Conservation (phyloP, 768 basidiomycete species). For the Bullera alba region DNA sequence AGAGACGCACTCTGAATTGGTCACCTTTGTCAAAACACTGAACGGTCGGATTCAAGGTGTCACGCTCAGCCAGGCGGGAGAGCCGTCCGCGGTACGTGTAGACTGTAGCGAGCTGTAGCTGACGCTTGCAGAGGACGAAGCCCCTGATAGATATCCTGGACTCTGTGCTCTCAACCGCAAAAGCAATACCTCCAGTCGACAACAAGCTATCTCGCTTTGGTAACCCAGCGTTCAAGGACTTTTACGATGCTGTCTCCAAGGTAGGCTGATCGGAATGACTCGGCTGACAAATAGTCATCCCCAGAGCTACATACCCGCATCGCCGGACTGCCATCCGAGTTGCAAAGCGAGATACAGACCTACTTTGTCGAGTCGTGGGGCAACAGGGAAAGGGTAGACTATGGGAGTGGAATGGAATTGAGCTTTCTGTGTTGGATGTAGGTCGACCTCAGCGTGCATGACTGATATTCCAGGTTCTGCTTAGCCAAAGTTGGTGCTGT, state of each 20-base stretch:
- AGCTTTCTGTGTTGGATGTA: slow-evolving; percentile 97
- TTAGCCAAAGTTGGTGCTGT: slow-evolving; percentile 65
- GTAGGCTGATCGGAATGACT: slow-evolving; percentile 46
- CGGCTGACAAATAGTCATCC: slow-evolving; percentile 50
- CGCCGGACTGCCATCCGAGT: slow-evolving; percentile 55
- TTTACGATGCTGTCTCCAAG: slow-evolving; percentile 73
- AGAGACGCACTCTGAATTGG: slow-evolving; percentile 59
- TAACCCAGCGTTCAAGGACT: slow-evolving; percentile 89
- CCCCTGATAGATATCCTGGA: slow-evolving; percentile 62
- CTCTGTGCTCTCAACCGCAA: slow-evolving; percentile 59
- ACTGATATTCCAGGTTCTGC: slow-evolving; percentile 58
- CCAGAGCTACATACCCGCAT: slow-evolving; percentile 56
- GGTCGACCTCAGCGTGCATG: slow-evolving; percentile 36
- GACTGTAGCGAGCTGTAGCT: not conserved
- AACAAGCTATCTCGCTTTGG: slow-evolving; percentile 89
- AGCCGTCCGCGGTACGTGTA: slow-evolving; percentile 57
- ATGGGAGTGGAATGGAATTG: slow-evolving; percentile 99
- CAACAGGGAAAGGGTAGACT: slow-evolving; percentile 83
- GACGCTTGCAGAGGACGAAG: slow-evolving; percentile 50
- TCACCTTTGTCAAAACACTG: slow-evolving; percentile 64
- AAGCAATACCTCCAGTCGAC: slow-evolving; percentile 73
- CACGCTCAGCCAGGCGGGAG: slow-evolving; percentile 63
- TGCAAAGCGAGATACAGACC: slow-evolving; percentile 61
- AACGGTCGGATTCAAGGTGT: slow-evolving; percentile 69
- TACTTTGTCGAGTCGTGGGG: slow-evolving; percentile 91